phyloP scores from a whole-genome alignment of 495 filamentous ascomycete genomes.

The Neurospora tetraspora region DNA sequence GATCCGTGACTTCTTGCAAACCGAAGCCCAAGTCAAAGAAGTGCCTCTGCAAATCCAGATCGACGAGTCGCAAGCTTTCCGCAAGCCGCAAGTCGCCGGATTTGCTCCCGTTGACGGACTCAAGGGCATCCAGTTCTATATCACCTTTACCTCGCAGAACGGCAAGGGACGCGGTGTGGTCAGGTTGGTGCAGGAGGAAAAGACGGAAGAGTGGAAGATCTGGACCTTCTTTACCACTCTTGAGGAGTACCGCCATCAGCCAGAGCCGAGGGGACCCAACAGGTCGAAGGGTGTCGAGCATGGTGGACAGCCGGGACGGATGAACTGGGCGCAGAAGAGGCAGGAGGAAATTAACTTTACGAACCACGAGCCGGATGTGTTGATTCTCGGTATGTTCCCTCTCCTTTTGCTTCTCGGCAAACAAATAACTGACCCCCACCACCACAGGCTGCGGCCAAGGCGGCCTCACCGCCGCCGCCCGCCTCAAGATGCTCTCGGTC shows the following conservation, averaged over 20 bases:
- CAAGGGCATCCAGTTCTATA: slow-evolving; percentile 42
- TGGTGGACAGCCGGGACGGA: slow-evolving; percentile 32
- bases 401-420: not conserved
- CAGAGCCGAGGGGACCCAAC: slow-evolving; percentile 40
- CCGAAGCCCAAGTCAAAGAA: slow-evolving; percentile 24
- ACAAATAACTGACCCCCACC: slow-evolving; percentile 1
- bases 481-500: slow-evolving; percentile 62
- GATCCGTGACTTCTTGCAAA: slow-evolving; percentile 40
- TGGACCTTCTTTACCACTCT: slow-evolving; percentile 55
- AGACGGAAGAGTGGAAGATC: slow-evolving; percentile 48
- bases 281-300: slow-evolving; percentile 43
- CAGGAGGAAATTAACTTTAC: slow-evolving; percentile 45
- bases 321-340: slow-evolving; percentile 59
- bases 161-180: slow-evolving; percentile 50
- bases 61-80: slow-evolving; percentile 33
- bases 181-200: slow-evolving; percentile 41
- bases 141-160: slow-evolving; percentile 40
- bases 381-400: slow-evolving; percentile 51
- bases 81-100: slow-evolving; percentile 34
- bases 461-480: slow-evolving; percentile 54
- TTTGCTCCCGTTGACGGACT: slow-evolving; percentile 38
- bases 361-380: slow-evolving; percentile 48
- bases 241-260: slow-evolving; percentile 38
- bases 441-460: slow-evolving; percentile 44
- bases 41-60: slow-evolving; percentile 30